Conservation (phyloP, 2,329 filamentous ascomycete genomes). For the Aspergillus neotritici region DNA sequence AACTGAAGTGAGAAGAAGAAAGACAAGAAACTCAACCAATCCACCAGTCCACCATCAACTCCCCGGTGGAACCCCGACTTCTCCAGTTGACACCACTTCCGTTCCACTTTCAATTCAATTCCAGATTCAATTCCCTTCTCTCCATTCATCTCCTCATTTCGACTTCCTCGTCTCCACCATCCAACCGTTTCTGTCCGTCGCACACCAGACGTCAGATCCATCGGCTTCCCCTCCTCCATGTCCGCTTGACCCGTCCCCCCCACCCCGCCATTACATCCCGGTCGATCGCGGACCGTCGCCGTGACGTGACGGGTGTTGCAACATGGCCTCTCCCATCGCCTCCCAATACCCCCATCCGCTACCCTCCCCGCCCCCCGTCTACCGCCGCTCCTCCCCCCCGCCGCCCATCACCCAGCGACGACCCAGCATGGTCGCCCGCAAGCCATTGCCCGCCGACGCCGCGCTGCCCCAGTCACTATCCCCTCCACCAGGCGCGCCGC, state of each 20-base stretch:
- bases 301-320: slow-evolving; percentile 4
- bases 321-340: slow-evolving; percentile 26
- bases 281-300: no score
- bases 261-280: background rate
- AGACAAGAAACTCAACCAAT: no score
- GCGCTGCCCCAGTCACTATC: slow-evolving; percentile 18
- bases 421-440: slow-evolving; percentile 22
- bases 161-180: no score
- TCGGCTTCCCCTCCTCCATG: background rate
- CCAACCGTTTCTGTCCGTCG: no score
- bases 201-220: background rate
- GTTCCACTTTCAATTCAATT: no score
- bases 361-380: slow-evolving; percentile 41
- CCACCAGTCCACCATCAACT: no score
- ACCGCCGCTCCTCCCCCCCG: slow-evolving; percentile 34
- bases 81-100: no score
- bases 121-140: no score
- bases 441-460: slow-evolving; percentile 17
- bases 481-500: slow-evolving; percentile 24
- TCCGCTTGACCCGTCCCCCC: no score
- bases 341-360: slow-evolving; percentile 24
- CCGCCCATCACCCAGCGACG: slow-evolving; percentile 19
- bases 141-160: no score
- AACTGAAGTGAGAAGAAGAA: background rate
- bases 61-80: no score